Evolutionary conservation across 495 filamentous ascomycete species (phyloP).

Genomic region (Elasticomyces elasticus): DNA sequence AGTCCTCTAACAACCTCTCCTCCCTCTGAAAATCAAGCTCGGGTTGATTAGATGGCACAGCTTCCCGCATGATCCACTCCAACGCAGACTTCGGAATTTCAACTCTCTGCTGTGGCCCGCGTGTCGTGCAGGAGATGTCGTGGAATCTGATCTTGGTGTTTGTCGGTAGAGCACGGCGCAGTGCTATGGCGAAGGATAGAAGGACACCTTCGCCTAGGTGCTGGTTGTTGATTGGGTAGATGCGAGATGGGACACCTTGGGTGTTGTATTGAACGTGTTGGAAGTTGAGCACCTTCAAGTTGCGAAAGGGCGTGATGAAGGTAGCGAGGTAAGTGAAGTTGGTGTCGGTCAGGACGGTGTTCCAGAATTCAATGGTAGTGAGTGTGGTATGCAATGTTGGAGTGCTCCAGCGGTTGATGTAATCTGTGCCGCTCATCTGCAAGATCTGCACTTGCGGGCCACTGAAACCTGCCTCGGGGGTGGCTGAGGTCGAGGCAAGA

Average conservation of each 20-base stretch:
- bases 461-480: background rate
- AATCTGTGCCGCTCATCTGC: background rate
- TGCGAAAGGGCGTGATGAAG: background rate
- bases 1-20: constrained; percentile 13
- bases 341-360: background rate
- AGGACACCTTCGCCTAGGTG: background rate
- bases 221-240: background rate
- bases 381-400: background rate
- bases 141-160: background rate
- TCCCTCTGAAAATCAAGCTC: constrained; percentile 3
- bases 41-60: background rate
- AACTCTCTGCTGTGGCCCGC: too few species aligned
- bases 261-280: background rate
- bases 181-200: background rate
- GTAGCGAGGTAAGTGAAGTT: background rate
- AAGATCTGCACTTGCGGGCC: background rate
- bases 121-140: background rate
- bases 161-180: background rate
- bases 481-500: background rate
- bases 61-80: constrained; percentile 5
- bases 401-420: background rate
- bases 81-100: background rate
- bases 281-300: background rate
- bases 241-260: background rate
- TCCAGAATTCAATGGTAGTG: constrained; percentile 5